Evolutionary conservation across 371 early-diverging fungal species (phyloP).

Genomic region (Mortierella sp.): DNA sequence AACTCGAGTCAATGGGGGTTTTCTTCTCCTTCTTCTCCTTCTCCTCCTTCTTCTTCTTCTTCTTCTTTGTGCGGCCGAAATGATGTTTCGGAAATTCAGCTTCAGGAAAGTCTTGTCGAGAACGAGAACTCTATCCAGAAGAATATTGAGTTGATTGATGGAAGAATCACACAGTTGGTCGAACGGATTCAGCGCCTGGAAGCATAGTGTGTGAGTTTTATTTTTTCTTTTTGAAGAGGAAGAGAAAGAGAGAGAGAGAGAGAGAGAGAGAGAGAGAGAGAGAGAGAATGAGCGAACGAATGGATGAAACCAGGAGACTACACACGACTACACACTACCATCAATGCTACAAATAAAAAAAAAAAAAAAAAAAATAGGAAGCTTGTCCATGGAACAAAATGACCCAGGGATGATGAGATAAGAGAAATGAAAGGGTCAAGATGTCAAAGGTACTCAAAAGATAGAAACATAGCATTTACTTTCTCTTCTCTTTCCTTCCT

Average conservation of each 20-base stretch:
- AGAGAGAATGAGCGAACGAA: no score
- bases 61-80: no score
- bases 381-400: no score
- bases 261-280: neutral
- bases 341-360: no score
- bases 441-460: no score
- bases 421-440: no score
- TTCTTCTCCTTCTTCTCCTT: neutral
- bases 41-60: neutral
- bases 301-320: no score
- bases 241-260: neutral
- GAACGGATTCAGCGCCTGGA: constrained; percentile 64
- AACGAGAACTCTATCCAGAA: constrained; percentile 71
- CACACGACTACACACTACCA: no score
- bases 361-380: neutral
- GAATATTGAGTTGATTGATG: constrained; percentile 77
- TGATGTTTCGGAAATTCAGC: constrained; percentile 32
- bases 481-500: no score
- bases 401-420: no score
- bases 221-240: neutral
- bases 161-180: constrained; percentile 70
- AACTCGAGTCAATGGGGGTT: neutral
- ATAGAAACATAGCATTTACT: no score
- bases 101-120: constrained; percentile 71
- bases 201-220: no score